Base-by-base conservation (phyloP, 139 green algal species). In the Edaphochlamys debaryana region DNA sequence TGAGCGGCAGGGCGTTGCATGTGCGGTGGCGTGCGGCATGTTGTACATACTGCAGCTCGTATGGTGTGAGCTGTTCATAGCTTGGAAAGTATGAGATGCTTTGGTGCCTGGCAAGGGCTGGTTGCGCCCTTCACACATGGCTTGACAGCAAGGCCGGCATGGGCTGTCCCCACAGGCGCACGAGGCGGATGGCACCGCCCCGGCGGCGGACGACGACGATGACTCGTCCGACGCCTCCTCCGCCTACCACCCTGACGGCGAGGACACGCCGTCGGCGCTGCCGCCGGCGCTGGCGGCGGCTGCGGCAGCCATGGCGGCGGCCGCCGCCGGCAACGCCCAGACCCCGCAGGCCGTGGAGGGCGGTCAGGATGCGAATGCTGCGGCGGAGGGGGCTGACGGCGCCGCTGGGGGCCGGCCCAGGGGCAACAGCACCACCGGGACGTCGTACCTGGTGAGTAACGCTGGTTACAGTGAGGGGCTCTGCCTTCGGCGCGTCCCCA, bases 141-240 rank as follows among this genome's bases (percentile, higher is more conserved):
- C n/a, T n/a, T n/a, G n/a, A n/a, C n/a, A 15, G 48, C 48, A 15
- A 9, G 48, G 48, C 48, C 15, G 48, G 9, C 48, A 15, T 54
- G 48, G 48, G 9, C 25, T 17, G 50, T 22, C 50, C 56, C 56
- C 56, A 32, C 48, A 72, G 56, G 60, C 40, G 3, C 69, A 79
- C 58, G 56, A 70, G 13, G 79, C 52, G 8, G 70, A 41, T 17
- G 36, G 48, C 42, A 60, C 54, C 29, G 30, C 52, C 15, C 52
- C 34, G 32, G 38, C 34, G 2, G 73, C 9, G 8, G 67, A 71
- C 17, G 41, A 34, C 29, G 79, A 70, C 64, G 63, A 83, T 64
- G 17, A 38, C 63, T 83, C 77, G 22, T 75, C 64, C 25, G 77
- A 83, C 36, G 77, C 77, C 27, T 83, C 77, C 34, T 83, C 77